Evolutionary conservation across 2,329 filamentous ascomycete genomes (phyloP), one percentile per base, ranked within the genome.

Genomic region (Colletotrichum cereale): DNA sequence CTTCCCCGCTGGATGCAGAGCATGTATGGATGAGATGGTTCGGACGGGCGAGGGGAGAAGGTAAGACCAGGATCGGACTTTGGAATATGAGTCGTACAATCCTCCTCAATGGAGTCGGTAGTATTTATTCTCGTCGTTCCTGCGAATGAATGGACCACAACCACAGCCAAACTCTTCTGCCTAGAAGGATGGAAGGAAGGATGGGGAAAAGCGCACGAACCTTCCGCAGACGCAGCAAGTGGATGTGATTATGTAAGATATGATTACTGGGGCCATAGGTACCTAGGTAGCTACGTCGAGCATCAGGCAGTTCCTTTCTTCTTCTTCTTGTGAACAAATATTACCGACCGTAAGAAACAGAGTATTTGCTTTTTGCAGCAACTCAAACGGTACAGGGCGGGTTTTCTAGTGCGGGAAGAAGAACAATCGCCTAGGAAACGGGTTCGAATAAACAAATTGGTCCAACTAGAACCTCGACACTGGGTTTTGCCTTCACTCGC

Each of bases 1-100:
- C 55, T 56, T 67, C 4, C 34, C 57, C 34, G 57, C 67, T 56
- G 55, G 53, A 26, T 62, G 57, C 26, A 52, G 44, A 42, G 44
- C 42, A 57, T 42, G n/a, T 29, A 47, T 11, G 31, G 11, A n/a
- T 24, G 21, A 14, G 18, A 56, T 16, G 18, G 14, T 24, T 48
- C 5, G 47, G 24, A 21, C 8, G 7, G 14, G 29, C 50, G 24
- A 31, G 10, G 7, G 29, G 16, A 11, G 50, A 21, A 34, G 3
- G 50, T 21, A 53, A 31, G 50, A 26, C 2, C 12, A 16, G 24
- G 0, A 5, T 6, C n/a, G 1, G 5, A 2, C 10, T 7, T 29
- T 10, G 24, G 26, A 52, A 16, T 2, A 7, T 1, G 14, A 29
- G 6, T 52, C 24, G 12, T 18, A 18, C 12, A 29, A 6, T 52